A percentile compares a stretch with the other conserved stretches of the same genome.
phyloP scores from a whole-genome alignment of 1,139 yeast species.

The Taphrina populina region DNA sequence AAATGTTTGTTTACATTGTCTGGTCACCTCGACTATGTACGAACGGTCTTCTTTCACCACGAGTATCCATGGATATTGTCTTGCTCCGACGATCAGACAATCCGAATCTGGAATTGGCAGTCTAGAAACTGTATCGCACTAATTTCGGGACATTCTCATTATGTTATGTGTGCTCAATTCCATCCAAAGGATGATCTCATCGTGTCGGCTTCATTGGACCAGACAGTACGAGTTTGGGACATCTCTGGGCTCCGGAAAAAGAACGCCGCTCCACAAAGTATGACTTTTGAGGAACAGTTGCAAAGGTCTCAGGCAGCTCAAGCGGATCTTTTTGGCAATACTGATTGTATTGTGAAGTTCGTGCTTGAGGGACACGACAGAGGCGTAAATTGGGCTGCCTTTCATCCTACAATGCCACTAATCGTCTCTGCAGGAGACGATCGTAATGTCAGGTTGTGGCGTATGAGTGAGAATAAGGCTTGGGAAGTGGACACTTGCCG shows the following conservation, averaged over 20 bases:
- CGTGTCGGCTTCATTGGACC: slow-evolving; percentile 94
- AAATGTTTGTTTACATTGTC: slow-evolving; percentile 84
- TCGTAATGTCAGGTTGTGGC: slow-evolving; percentile 91
- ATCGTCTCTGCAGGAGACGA: slow-evolving; percentile 97
- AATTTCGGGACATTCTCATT: slow-evolving; percentile 96
- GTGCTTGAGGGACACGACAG: slow-evolving; percentile 97
- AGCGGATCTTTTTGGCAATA: slow-evolving; percentile 93
- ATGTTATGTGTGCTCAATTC: slow-evolving; percentile 97
- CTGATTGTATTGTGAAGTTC: slow-evolving; percentile 91
- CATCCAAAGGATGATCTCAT: slow-evolving; percentile 93
- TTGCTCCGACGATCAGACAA: slow-evolving; percentile 96
- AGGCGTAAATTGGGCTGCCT: slow-evolving; percentile 97
- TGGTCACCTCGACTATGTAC: slow-evolving; percentile 92
- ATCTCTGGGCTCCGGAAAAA: slow-evolving; percentile 91
- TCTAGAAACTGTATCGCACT: slow-evolving; percentile 89
- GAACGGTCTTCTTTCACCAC: slow-evolving; percentile 92
- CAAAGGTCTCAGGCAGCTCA: slow-evolving; percentile 49
- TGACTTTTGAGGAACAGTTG: slow-evolving; percentile 74
- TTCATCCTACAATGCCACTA: slow-evolving; percentile 94
- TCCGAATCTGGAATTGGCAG: slow-evolving; percentile 99
- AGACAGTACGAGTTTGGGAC: slow-evolving; percentile 99
- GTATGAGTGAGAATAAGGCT: slow-evolving; percentile 96
- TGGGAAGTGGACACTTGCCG: slow-evolving; percentile 99
- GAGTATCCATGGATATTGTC: slow-evolving; percentile 97
- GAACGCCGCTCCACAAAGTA: slow-evolving; percentile 71